phyloP scores from a whole-genome alignment of 257 asterid species.

The Leptodermis oblonga region DNA sequence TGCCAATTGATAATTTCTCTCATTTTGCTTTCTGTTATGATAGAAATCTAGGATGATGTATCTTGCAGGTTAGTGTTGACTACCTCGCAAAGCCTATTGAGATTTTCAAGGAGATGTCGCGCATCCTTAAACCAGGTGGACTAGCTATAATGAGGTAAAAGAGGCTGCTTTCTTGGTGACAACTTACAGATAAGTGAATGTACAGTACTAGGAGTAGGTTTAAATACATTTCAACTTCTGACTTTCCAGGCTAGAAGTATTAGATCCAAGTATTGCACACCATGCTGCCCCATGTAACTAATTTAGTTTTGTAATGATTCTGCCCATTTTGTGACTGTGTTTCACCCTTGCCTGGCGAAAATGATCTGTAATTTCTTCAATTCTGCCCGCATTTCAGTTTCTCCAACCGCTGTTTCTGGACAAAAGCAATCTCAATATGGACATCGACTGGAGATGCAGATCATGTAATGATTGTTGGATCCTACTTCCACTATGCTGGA shows the following conservation, averaged over 20 bases:
- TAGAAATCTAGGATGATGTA: neutral
- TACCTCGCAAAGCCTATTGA: conserved; percentile 83
- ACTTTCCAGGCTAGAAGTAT: neutral
- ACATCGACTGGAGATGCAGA: conserved; percentile 95
- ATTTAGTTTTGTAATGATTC: neutral
- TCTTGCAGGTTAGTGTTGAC: conserved; percentile 89
- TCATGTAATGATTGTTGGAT: conserved; percentile 84
- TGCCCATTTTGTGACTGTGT: neutral
- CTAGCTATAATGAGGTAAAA: conserved; percentile 75
- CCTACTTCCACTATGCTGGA: conserved; percentile 95
- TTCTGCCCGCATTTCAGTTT: conserved; percentile 44
- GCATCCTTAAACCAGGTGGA: conserved; percentile 91
- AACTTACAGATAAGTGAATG: neutral
- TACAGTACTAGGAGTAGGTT: neutral
- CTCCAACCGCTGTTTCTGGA: conserved; percentile 95
- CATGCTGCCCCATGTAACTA: neutral
- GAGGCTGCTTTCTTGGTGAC: neutral
- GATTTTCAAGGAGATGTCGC: conserved; percentile 79
- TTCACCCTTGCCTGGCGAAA: neutral
- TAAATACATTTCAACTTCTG: neutral
- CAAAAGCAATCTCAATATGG: conserved; percentile 95
- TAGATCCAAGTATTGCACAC: neutral
- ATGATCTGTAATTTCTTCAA: conserved; percentile 16
- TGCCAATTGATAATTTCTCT: neutral
- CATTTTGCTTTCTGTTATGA: neutral